phyloP scores from a whole-genome alignment of 148 eudicot species.

The Amaranthus hypochondriacus region DNA sequence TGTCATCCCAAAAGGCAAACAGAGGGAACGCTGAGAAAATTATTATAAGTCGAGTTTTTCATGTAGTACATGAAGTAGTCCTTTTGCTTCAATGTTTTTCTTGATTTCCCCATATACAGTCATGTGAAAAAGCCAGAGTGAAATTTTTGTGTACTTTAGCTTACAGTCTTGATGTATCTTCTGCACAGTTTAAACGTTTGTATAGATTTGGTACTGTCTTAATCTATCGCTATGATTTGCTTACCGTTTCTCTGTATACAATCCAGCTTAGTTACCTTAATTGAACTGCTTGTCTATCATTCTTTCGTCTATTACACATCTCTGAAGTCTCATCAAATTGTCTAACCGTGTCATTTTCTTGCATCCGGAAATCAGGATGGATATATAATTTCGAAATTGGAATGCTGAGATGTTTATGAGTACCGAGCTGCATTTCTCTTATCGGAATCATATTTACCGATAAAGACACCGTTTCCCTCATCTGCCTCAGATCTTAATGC shows the following conservation, averaged over 20 bases:
- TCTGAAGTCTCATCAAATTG: neutral
- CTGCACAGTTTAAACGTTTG: neutral
- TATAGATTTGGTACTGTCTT: neutral
- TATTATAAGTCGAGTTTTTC: neutral
- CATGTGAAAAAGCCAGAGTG: neutral
- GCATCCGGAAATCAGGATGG: slow-evolving; percentile 10
- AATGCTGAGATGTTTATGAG: neutral
- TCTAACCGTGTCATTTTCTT: slow-evolving; percentile 6
- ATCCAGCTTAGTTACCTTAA: neutral
- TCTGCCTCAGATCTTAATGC: neutral
- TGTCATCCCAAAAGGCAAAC: neutral
- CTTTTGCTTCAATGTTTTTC: neutral
- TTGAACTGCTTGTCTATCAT: neutral
- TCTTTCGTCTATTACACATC: neutral
- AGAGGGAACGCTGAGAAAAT: neutral
- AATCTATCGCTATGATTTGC: neutral
- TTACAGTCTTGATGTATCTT: neutral
- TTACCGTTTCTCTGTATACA: neutral
- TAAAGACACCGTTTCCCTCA: slow-evolving; percentile 1
- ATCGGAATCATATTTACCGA: neutral
- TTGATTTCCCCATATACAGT: neutral
- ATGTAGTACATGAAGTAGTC: neutral
- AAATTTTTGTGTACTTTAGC: neutral
- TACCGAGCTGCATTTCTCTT: neutral
- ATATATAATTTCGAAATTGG: neutral